These are phyloP conservation scores for Arthrobotrys conoides DNA, from an alignment of 2,329 filamentous ascomycete genomes.

Conservation along the genomic window DNA sequence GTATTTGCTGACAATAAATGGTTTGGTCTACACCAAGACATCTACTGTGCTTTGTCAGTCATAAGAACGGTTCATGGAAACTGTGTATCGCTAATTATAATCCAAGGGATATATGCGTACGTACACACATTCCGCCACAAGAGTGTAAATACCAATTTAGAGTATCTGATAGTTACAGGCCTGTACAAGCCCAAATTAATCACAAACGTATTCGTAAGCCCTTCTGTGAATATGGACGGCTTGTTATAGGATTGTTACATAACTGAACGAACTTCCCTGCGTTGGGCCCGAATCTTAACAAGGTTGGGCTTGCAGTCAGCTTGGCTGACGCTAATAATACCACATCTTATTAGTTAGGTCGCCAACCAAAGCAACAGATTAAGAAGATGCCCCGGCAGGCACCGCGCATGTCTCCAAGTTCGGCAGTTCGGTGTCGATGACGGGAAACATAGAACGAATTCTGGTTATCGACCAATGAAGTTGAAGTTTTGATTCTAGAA, in stretches of 20 bases:
- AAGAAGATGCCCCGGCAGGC: too few relatives aligned
- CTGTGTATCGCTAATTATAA: neutral
- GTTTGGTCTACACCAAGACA: neutral
- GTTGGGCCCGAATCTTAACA: conserved; percentile 7
- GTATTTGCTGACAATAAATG: neutral
- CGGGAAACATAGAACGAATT: too few relatives aligned
- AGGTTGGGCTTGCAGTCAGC: conserved; percentile 9
- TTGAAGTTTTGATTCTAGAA: too few relatives aligned
- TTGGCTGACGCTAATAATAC: conserved; percentile 15
- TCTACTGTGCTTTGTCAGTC: neutral
- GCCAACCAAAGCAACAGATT: too few relatives aligned
- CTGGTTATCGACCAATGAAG: too few relatives aligned
- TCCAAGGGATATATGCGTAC: neutral
- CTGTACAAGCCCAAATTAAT: neutral
- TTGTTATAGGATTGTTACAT: neutral
- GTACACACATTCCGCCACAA: neutral
- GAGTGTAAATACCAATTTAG: neutral
- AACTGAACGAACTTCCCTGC: neutral
- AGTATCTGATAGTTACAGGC: neutral
- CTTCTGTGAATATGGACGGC: neutral
- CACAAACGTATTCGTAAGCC: neutral
- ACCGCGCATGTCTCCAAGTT: too few relatives aligned
- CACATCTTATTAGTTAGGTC: too few relatives aligned
- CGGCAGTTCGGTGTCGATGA: too few relatives aligned
- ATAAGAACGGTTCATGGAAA: too few relatives aligned